Conservation (phyloP, 1,139 yeast genomes). For the Magnusiomyces starmeri region DNA sequence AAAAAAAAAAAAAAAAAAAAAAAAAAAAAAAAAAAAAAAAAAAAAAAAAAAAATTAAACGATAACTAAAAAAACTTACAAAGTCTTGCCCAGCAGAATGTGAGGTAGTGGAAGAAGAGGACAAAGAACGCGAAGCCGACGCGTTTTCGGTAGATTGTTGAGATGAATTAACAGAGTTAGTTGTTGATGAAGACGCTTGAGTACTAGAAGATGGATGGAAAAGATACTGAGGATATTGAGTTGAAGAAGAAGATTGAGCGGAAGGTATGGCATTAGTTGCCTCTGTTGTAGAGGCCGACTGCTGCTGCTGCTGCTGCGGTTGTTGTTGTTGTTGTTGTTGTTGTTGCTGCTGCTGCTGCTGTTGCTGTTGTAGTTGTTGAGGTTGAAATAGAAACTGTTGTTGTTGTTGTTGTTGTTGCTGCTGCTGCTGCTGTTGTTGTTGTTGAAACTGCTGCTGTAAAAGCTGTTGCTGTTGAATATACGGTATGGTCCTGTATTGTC, state of each 20-base stretch:
- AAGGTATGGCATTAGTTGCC: too few relatives aligned
- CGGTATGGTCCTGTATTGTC: neutral
- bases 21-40: neutral
- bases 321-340: too few relatives aligned
- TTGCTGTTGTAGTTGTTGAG: neutral
- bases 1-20: neutral
- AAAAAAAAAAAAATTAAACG: neutral
- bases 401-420: neutral
- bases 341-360: too few relatives aligned
- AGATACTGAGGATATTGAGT: too few relatives aligned
- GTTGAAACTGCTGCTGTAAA: neutral
- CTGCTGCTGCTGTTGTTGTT: neutral
- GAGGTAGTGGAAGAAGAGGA: too few relatives aligned
- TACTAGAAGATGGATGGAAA: too few relatives aligned
- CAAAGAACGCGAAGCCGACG: too few relatives aligned
- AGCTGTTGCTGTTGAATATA: neutral
- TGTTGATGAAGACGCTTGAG: neutral
- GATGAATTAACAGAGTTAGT: neutral
- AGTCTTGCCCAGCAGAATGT: too few relatives aligned
- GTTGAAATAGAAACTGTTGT: neutral
- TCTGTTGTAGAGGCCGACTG: too few relatives aligned
- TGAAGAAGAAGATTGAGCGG: too few relatives aligned
- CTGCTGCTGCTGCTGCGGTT: too few relatives aligned
- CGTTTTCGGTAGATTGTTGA: too few relatives aligned
- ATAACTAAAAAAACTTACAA: conserved; percentile 7